A percentile compares a stretch with the other conserved stretches of the same genome.
These are phyloP conservation scores for Leccinum ponderosum DNA, from an alignment of 1,284 basidiomycete genomes.

Conservation along the genomic window DNA sequence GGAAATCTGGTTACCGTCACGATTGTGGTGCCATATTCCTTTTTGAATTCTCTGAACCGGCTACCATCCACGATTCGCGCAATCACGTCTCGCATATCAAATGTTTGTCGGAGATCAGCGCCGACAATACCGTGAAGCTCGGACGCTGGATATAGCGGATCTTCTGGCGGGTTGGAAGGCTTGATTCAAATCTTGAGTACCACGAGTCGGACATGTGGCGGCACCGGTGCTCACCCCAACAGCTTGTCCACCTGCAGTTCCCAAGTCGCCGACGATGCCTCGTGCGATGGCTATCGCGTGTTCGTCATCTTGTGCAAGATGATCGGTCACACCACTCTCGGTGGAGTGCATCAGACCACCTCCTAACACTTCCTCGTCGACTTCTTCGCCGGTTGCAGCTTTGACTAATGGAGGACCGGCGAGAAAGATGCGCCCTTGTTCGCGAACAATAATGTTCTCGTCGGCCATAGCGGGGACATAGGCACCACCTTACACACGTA, in stretches of 20 bases:
- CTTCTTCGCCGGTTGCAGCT: constrained; percentile 91
- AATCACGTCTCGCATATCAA: constrained; percentile 94
- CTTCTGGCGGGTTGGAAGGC: constrained; percentile 61
- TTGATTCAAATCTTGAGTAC: constrained; percentile 32
- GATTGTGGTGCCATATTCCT: constrained; percentile 89
- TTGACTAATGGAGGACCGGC: constrained; percentile 95
- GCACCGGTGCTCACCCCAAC: constrained; percentile 45
- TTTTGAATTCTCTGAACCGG: constrained; percentile 93
- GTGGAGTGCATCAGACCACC: constrained; percentile 94
- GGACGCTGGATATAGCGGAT: constrained; percentile 76
- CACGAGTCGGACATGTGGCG: neutral
- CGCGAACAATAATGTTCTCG: constrained; percentile 91
- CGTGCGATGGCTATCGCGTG: constrained; percentile 87
- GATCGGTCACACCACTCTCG: constrained; percentile 93
- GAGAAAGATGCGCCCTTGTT: constrained; percentile 95
- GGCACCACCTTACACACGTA: constrained; percentile 60
- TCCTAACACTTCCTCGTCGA: constrained; percentile 91
- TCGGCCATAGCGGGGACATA: constrained; percentile 98
- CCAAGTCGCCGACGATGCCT: constrained; percentile 80
- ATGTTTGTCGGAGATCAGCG: constrained; percentile 82
- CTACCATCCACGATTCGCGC: constrained; percentile 90
- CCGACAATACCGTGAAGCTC: constrained; percentile 93
- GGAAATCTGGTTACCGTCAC: constrained; percentile 63
- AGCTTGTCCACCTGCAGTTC: constrained; percentile 53
- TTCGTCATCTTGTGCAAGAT: constrained; percentile 85